A percentile compares a stretch with the other conserved stretches of the same genome.
These are phyloP conservation scores for Lactarius evosmus DNA, from an alignment of 768 basidiomycete genomes.

Conservation along the genomic window DNA sequence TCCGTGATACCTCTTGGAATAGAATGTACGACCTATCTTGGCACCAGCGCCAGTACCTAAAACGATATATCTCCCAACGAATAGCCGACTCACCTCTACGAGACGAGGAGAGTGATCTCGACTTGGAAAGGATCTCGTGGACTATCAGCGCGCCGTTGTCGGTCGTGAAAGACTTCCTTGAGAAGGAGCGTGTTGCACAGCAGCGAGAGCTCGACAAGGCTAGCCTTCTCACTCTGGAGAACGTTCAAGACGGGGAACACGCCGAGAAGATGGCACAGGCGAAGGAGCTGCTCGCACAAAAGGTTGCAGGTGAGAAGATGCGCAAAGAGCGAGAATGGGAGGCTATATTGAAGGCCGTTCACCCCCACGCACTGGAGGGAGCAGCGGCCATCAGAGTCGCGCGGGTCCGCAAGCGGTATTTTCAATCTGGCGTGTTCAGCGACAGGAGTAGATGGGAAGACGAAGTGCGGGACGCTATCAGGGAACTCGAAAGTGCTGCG, in stretches of 20 bases:
- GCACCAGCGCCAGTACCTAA: constrained; percentile 66
- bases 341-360: constrained; percentile 48
- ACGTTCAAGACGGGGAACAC: constrained; percentile 25
- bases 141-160: constrained; percentile 55
- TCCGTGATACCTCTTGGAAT: constrained; percentile 59
- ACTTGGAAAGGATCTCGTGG: constrained; percentile 48
- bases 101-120: constrained; percentile 41
- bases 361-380: constrained; percentile 51
- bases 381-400: constrained; percentile 50
- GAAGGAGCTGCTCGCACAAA: constrained; percentile 54
- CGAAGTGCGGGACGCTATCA: constrained; percentile 54
- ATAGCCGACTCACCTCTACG: constrained; percentile 49
- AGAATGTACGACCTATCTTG: constrained; percentile 58
- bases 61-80: constrained; percentile 44
- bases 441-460: constrained; percentile 59
- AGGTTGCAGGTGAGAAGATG: constrained; percentile 57
- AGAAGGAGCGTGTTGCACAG: constrained; percentile 32
- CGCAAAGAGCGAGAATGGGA: constrained; percentile 68
- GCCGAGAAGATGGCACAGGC: constrained; percentile 43
- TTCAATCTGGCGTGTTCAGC: constrained; percentile 53
- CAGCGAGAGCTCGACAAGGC: constrained; percentile 27
- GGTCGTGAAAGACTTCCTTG: constrained; percentile 46
- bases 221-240: constrained; percentile 18
- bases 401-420: constrained; percentile 52
- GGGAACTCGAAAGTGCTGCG: constrained; percentile 50